These are phyloP conservation scores for Magnaporthales sp. DNA, from an alignment of 2,329 filamentous ascomycete species.

Conservation along the genomic window DNA sequence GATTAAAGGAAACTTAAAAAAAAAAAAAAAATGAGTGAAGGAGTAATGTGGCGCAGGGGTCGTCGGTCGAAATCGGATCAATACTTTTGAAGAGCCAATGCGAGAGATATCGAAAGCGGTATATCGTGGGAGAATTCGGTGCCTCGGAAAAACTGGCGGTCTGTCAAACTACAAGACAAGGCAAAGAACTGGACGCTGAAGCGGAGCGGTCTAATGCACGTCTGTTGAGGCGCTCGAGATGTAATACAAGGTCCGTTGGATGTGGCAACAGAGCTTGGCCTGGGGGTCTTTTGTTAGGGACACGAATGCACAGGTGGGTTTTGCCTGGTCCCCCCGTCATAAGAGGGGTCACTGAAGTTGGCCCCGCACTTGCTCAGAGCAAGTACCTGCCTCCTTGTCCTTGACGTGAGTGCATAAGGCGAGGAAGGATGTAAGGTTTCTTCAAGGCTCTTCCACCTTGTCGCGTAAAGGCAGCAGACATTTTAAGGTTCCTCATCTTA, in stretches of 20 bases:
- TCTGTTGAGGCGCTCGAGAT: neutral
- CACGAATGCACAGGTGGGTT: neutral
- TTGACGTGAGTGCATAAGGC: neutral
- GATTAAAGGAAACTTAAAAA: neutral
- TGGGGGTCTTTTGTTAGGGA: neutral
- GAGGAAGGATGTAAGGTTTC: neutral
- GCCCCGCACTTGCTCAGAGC: neutral
- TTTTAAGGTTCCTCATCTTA: neutral
- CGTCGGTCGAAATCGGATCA: neutral
- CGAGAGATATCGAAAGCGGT: neutral
- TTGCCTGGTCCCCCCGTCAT: neutral
- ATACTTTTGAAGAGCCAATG: neutral
- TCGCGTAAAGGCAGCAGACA: neutral
- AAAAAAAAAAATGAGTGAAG: neutral
- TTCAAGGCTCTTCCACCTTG: neutral
- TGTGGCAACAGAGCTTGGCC: neutral
- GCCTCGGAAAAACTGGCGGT: neutral
- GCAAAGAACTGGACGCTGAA: neutral
- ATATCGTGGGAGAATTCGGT: neutral
- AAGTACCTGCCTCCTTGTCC: neutral
- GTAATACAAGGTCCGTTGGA: neutral
- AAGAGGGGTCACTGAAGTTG: neutral
- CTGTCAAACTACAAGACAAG: neutral
- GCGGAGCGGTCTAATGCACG: neutral
- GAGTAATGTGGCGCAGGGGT: neutral